Evolutionary conservation across 75 land plant species (phyloP).

Genomic region (Picea glauca): DNA sequence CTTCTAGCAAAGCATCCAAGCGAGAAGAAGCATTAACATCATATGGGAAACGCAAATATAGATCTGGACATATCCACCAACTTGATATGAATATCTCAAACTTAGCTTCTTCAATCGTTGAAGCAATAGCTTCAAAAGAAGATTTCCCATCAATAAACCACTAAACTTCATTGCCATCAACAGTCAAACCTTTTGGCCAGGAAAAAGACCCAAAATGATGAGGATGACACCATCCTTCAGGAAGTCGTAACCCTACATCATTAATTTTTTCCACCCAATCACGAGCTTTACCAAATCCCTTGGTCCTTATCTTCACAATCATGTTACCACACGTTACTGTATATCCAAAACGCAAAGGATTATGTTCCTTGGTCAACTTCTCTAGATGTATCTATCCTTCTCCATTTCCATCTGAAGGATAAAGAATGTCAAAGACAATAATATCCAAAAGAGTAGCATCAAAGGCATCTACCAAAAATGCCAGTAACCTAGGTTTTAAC

Average conservation of each 20-base stretch:
- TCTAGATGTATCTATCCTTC: no score
- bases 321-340: no score
- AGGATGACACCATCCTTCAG: slow-evolving; percentile 99
- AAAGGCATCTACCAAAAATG: no score
- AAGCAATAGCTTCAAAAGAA: slow-evolving; percentile 93
- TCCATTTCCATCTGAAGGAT: no score
- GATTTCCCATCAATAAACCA: slow-evolving; percentile 97
- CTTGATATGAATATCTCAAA: slow-evolving; percentile 96
- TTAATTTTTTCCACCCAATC: slow-evolving; percentile 98
- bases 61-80: slow-evolving; percentile 99
- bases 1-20: slow-evolving; percentile 77
- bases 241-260: slow-evolving; percentile 92
- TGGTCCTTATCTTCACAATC: no score
- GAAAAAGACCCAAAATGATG: slow-evolving; percentile 98
- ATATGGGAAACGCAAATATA: slow-evolving; percentile 89
- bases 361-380: no score
- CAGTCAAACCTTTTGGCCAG: slow-evolving; percentile 79
- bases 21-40: no score
- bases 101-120: slow-evolving; percentile 83
- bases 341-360: no score
- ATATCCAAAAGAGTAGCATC: slow-evolving; percentile 82
- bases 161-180: slow-evolving; percentile 85
- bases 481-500: no score
- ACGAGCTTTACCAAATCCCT: slow-evolving; percentile 54
- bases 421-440: no score